Evolutionary conservation across 306 rosid species (phyloP).

Genomic region (Pterocarpus santalinus): DNA sequence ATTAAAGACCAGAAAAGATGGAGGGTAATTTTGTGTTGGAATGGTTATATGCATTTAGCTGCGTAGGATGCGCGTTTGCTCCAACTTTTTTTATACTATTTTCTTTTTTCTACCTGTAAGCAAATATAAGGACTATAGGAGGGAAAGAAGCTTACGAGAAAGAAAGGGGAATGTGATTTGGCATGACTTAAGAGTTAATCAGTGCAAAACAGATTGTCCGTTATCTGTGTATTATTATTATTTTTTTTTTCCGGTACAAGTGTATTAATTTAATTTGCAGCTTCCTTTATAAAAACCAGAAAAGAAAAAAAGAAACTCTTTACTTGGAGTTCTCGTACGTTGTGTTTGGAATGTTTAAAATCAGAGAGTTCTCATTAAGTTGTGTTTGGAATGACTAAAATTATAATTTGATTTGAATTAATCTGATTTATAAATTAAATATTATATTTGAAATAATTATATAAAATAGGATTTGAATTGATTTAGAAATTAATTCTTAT

Average conservation of each 20-base stretch:
- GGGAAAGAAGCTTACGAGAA: conserved; percentile 89
- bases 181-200: conserved; percentile 63
- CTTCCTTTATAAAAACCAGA: conserved; percentile 37
- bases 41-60: conserved; percentile 35
- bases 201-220: conserved; percentile 53
- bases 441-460: too few relatives aligned
- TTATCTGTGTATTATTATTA: conserved; percentile 52
- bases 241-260: too few relatives aligned
- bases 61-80: conserved; percentile 15
- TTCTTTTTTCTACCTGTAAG: conserved; percentile 34
- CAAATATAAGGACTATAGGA: conserved; percentile 75
- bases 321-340: conserved; percentile 45
- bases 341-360: too few relatives aligned
- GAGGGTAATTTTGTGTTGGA: conserved; percentile 23
- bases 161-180: conserved; percentile 69
- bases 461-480: too few relatives aligned
- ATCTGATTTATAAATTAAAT: too few relatives aligned
- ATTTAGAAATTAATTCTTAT: too few relatives aligned
- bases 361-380: conserved; percentile 40
- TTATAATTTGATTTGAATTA: too few relatives aligned
- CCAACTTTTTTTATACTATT: conserved; percentile 28
- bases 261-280: conserved; percentile 57
- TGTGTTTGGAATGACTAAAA: too few relatives aligned
- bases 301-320: conserved; percentile 34
- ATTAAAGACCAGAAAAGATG: conserved; percentile 22